phyloP scores from a whole-genome alignment of 2,329 filamentous ascomycete species.

The Fusarium chaquense region DNA sequence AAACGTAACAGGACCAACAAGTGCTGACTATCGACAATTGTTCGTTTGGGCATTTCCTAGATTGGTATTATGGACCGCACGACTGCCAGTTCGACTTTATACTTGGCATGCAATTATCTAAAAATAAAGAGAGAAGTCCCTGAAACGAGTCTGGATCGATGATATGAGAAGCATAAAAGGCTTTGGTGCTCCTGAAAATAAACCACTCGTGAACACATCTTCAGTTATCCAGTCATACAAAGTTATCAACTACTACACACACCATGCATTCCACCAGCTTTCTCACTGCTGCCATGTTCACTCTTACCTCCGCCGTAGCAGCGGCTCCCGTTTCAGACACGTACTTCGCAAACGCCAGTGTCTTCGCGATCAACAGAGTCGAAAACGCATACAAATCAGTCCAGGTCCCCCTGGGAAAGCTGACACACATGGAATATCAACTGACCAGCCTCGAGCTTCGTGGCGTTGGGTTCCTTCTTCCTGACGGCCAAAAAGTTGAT shows the following conservation, averaged over 20 bases:
- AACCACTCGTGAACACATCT: neutral
- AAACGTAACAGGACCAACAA: neutral
- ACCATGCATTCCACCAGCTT: neutral
- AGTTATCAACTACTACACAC: neutral
- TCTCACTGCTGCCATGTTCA: neutral
- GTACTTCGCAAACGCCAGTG: neutral
- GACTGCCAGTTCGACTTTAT: neutral
- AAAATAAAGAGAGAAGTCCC: neutral
- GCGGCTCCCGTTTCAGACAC: neutral
- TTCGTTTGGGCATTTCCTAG: neutral
- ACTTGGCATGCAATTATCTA: neutral
- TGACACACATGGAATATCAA: neutral
- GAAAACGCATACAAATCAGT: neutral
- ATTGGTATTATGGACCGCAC: neutral
- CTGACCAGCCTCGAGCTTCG: neutral
- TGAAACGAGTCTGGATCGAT: neutral
- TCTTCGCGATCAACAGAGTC: neutral
- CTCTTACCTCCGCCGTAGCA: neutral
- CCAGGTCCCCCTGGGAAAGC: neutral
- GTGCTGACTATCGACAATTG: neutral
- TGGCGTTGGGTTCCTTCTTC: neutral
- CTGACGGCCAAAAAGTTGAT: neutral
- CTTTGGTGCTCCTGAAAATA: neutral
- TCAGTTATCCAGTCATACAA: neutral
- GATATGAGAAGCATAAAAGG: neutral